Conservation (phyloP, 2,329 filamentous ascomycete species). For the Hawksworthiomyces lignivorus region DNA sequence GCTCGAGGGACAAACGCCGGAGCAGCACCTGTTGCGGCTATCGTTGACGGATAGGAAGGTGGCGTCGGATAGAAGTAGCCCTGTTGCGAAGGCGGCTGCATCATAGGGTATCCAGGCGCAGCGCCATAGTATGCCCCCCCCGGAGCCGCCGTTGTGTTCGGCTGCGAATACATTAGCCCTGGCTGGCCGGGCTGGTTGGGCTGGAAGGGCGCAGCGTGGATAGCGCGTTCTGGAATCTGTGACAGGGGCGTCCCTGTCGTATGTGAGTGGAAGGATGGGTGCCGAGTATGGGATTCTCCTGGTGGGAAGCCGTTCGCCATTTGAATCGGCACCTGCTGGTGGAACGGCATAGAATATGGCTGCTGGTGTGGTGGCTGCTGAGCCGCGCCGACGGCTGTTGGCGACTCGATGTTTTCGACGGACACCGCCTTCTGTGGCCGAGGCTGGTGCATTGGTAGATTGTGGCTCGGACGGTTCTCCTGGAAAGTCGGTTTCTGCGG, state of each 20-base stretch:
- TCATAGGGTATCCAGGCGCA: constrained; percentile 41
- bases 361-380: constrained; percentile 3
- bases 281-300: constrained; percentile 52
- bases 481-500: constrained; percentile 51
- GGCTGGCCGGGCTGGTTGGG: constrained; percentile 42
- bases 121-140: constrained; percentile 42
- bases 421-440: constrained; percentile 92
- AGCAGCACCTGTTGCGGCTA: constrained; percentile 31
- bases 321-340: constrained; percentile 83
- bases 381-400: constrained; percentile 37
- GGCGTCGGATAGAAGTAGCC: constrained; percentile 25
- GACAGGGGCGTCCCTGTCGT: constrained; percentile 75
- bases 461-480: constrained; percentile 43
- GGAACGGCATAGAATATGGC: constrained; percentile 48
- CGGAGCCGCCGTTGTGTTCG: constrained; percentile 21
- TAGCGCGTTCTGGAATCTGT: constrained; percentile 86
- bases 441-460: constrained; percentile 81
- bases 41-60: constrained; percentile 20
- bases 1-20: constrained; percentile 49
- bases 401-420: constrained; percentile 85
- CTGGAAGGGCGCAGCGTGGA: constrained; percentile 86
- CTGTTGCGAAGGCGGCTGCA: constrained; percentile 44
- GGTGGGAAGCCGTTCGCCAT: constrained; percentile 44
- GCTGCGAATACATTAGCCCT: constrained; percentile 40
- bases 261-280: constrained; percentile 62